These are phyloP conservation scores for Bathelium albidoporum DNA, from an alignment of 495 filamentous ascomycete species.

Conservation along the genomic window DNA sequence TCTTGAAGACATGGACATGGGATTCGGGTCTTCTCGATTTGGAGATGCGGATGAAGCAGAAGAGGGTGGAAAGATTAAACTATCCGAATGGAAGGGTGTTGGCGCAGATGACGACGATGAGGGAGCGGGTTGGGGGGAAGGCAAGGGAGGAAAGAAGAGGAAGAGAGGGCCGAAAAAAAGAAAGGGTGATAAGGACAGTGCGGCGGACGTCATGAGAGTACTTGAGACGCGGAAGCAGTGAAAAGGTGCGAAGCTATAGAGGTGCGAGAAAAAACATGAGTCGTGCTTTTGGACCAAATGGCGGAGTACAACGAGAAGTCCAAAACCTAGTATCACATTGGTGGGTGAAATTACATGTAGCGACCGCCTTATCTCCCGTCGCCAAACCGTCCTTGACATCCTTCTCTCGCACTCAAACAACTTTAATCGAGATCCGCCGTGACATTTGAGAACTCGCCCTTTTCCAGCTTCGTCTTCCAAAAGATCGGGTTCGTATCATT, in stretches of 20 bases:
- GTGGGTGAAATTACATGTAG: slow-evolving; percentile 10
- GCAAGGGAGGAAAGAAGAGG: slow-evolving; percentile 49
- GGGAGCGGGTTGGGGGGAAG: slow-evolving; percentile 38
- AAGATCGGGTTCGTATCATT: slow-evolving; percentile 58
- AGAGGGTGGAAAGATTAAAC: slow-evolving; percentile 45
- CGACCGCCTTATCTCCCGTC: background rate
- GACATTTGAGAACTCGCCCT: slow-evolving; percentile 96
- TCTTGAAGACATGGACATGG: slow-evolving; percentile 85
- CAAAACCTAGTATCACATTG: slow-evolving; percentile 16
- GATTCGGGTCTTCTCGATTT: slow-evolving; percentile 75
- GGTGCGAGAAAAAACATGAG: background rate
- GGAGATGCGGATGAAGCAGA: slow-evolving; percentile 77
- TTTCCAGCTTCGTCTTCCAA: slow-evolving; percentile 97
- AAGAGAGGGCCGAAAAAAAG: slow-evolving; percentile 78
- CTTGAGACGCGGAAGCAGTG: slow-evolving; percentile 54
- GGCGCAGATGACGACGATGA: slow-evolving; percentile 42
- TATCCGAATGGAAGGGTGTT: slow-evolving; percentile 48
- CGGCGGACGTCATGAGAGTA: slow-evolving; percentile 67
- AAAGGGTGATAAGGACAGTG: slow-evolving; percentile 76
- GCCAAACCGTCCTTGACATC: background rate
- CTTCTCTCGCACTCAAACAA: background rate
- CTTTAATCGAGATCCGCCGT: slow-evolving; percentile 57
- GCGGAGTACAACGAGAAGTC: background rate
- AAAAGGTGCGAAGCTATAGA: background rate
- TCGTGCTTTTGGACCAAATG: background rate